phyloP scores from a whole-genome alignment of 192 early-diverging fungal species.

The Podila epigama region DNA sequence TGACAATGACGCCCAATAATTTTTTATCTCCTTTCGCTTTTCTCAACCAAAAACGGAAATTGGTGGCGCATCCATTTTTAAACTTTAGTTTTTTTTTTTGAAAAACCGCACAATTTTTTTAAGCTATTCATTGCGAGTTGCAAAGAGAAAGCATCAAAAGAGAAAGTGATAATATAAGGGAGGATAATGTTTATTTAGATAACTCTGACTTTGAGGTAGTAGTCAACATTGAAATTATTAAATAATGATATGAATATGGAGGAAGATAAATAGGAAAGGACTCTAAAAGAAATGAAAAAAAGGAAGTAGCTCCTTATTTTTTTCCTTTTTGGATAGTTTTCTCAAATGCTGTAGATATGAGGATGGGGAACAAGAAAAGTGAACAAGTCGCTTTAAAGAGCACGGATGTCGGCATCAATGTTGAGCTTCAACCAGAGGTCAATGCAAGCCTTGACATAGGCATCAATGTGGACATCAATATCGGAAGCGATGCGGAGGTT shows the following conservation, averaged over 20 bases:
- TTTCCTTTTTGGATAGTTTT: no score
- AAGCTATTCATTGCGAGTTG: no score
- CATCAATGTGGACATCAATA: slow-evolving; percentile 19
- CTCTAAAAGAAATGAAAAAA: neutral
- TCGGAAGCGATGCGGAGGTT: slow-evolving; percentile 22
- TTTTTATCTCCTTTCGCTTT: neutral
- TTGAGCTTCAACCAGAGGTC: slow-evolving; percentile 26
- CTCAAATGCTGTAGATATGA: no score
- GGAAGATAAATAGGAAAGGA: neutral
- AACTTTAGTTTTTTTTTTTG: no score
- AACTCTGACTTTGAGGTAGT: neutral
- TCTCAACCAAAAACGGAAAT: neutral
- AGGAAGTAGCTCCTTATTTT: no score
- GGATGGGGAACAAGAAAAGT: no score
- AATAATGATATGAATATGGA: neutral
- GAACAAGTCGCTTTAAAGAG: no score
- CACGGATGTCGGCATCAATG: neutral
- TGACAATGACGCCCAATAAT: neutral
- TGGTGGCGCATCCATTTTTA: neutral
- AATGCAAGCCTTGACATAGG: slow-evolving; percentile 21
- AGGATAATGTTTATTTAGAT: neutral
- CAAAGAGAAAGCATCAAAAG: neutral
- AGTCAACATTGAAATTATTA: no score
- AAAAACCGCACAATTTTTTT: no score
- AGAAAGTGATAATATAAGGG: neutral